Evolutionary conservation across 371 early-diverging fungal species (phyloP), one percentile per base, ranked within the genome.

Genomic region (Haplosporangium sp.): DNA sequence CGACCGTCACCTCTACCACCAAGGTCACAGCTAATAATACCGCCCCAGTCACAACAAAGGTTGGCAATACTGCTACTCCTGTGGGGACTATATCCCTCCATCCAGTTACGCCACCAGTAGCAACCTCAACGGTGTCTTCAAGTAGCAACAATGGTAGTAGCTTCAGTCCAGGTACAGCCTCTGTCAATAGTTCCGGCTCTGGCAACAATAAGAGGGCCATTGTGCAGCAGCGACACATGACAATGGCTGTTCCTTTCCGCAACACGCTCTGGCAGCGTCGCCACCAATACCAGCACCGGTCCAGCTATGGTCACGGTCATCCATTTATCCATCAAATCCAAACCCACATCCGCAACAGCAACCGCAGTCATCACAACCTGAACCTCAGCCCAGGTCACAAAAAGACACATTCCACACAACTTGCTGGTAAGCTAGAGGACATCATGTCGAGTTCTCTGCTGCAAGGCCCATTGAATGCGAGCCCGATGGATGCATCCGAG

Each of bases 401-500:
- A 38, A 68, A 71, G 59, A 64, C 68, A 4, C 64, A 48, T 23
- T 68, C 72, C 16, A 65, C 57, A 9, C 79, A 79, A 36, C 68
- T 79, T 55, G 73, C 79, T 41, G 69, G 73, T 65, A 72, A 68
- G 58, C 55, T 72, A 23, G 73, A 72, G 51, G 73, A 67, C 43
- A 65, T 55, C 73, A 62, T 79, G 69, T 67, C 79, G 12, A 58
- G 55, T 40, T 64, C 64, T 4, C n/a, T 71, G 37, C 46, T 72
- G 40, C 62, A 66, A n/a, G 54, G 45, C 1, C 59, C 67, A 5
- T 18, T 62, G 54, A 47, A 42, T 40, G 61, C 36, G 16, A 20
- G 8, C 16, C 16, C 48, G n/a, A n/a, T n/a, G n/a, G n/a, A n/a
- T n/a, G n/a, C n/a, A n/a, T n/a, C n/a, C n/a, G 48, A 48, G 18